phyloP scores from a whole-genome alignment of 2,329 filamentous ascomycete species.

The Fusarium succisae region DNA sequence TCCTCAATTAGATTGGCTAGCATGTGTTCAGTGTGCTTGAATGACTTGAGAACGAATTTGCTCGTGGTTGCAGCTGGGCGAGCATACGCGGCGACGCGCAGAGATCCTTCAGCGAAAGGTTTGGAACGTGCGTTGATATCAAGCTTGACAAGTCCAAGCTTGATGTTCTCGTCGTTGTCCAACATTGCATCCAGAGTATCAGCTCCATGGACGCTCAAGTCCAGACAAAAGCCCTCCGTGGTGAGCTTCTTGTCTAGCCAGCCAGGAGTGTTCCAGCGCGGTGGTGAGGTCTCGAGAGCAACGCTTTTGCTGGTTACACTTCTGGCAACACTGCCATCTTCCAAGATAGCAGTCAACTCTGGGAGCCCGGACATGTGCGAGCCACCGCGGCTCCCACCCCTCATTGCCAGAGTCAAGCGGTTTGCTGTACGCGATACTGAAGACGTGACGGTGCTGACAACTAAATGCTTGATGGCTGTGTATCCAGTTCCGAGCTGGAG shows the following conservation, averaged over 20 bases:
- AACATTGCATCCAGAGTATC: constrained; percentile 50
- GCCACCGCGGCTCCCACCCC: background rate
- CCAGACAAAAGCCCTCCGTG: constrained; percentile 41
- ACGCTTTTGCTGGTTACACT: background rate
- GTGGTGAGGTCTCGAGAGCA: background rate
- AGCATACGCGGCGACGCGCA: constrained; percentile 45
- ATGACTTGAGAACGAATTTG: constrained; percentile 50
- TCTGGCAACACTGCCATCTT: background rate
- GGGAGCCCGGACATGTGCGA: background rate
- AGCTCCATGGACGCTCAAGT: constrained; percentile 39
- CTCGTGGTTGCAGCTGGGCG: constrained; percentile 37
- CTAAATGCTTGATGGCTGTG: constrained; percentile 4
- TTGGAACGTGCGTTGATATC: constrained; percentile 43
- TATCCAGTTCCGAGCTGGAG: constrained; percentile 2
- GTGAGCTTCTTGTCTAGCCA: constrained; percentile 12
- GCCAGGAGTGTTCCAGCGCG: background rate
- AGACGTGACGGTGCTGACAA: constrained; percentile 20
- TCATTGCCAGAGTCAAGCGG: background rate
- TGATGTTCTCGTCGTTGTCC: constrained; percentile 47
- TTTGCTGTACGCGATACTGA: constrained; percentile 24
- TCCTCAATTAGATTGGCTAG: constrained; percentile 48
- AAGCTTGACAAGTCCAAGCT: constrained; percentile 45
- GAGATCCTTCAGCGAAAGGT: constrained; percentile 44
- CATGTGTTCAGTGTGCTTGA: constrained; percentile 25
- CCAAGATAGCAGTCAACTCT: background rate